Evolutionary conservation across 1,284 basidiomycete genomes (phyloP).

Genomic region (Ustilago crameri): DNA sequence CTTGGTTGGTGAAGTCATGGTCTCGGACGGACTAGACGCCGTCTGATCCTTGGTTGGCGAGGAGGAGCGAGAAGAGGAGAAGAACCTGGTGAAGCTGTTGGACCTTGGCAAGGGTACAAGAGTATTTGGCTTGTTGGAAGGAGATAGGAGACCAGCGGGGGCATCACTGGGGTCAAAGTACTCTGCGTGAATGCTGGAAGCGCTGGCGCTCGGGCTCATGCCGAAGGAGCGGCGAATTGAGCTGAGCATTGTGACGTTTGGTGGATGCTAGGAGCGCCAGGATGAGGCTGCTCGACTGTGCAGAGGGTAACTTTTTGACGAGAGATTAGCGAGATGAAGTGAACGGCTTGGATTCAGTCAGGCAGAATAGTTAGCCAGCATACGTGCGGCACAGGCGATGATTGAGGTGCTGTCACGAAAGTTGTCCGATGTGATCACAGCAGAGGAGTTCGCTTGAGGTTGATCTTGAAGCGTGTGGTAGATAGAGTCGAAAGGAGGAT

Average conservation of each 20-base stretch:
- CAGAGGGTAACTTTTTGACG: not conserved
- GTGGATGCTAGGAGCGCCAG: not conserved
- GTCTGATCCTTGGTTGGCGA: constrained; percentile 23
- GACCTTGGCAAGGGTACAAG: constrained; percentile 38
- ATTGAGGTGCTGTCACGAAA: no score
- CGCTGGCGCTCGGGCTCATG: constrained; percentile 46
- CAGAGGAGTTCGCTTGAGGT: not conserved
- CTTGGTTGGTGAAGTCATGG: constrained; percentile 14
- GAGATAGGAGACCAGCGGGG: constrained; percentile 17
- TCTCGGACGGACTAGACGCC: constrained; percentile 2
- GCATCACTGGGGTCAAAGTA: constrained; percentile 5
- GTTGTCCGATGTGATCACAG: not conserved
- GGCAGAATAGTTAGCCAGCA: no score
- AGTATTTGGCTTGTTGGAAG: constrained; percentile 40
- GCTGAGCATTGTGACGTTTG: constrained; percentile 25
- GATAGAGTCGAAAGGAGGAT: not conserved
- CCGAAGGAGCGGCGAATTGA: constrained; percentile 44
- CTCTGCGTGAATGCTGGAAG: constrained; percentile 23
- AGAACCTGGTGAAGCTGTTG: constrained; percentile 48
- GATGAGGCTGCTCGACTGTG: constrained; percentile 3
- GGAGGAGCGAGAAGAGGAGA: constrained; percentile 36
- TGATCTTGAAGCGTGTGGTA: not conserved
- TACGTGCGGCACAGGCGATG: no score
- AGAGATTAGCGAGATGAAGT: not conserved
- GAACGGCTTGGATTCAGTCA: no score